Evolutionary conservation across 129 eudicot species (phyloP).

Genomic region (Centaurea solstitialis): DNA sequence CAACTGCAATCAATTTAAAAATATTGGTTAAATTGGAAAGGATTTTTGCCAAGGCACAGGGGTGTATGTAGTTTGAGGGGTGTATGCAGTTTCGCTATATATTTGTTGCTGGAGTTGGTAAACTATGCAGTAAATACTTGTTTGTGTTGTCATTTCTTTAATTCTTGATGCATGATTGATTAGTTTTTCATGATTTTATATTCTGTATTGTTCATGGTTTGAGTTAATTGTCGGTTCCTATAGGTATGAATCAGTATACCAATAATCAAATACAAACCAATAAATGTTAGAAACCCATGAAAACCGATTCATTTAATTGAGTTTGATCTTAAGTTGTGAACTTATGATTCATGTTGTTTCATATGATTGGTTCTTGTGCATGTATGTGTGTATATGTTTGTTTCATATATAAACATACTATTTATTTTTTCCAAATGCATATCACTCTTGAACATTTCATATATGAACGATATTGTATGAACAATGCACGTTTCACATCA

Average conservation of each 20-base stretch:
- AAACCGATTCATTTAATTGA: not conserved
- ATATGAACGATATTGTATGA: not conserved
- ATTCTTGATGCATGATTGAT: not conserved
- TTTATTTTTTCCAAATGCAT: not conserved
- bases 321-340: not conserved
- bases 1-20: not conserved
- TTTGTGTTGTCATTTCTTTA: not conserved
- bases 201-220: not conserved
- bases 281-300: not conserved
- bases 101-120: not conserved
- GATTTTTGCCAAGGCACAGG: not conserved
- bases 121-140: not conserved
- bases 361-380: not conserved
- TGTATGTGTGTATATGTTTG: not conserved
- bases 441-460: not conserved
- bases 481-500: not conserved
- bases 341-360: not conserved
- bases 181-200: not conserved
- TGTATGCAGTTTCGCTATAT: not conserved
- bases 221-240: not conserved
- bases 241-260: not conserved
- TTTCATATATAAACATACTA: not conserved
- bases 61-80: too few relatives aligned
- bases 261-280: not conserved
- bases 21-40: not conserved